Percentiles rank a stretch among this genome's conserved stretches.
Conservation (phyloP, 2,329 filamentous ascomycete genomes). For the Fusarium sp. region DNA sequence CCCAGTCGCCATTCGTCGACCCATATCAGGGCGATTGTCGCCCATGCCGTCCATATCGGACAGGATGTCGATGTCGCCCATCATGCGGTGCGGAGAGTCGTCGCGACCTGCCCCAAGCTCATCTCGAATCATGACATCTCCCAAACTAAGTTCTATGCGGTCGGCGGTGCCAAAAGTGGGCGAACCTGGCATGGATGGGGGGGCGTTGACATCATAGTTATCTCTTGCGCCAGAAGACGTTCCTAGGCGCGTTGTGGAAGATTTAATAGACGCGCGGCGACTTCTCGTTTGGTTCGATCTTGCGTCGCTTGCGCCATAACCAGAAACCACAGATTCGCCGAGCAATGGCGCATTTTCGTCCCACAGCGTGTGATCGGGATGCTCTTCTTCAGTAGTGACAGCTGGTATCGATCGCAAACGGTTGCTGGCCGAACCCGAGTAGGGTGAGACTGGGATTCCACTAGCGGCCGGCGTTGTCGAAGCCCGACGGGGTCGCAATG, state of each 20-base stretch:
- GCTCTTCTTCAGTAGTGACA: slow-evolving; percentile 61
- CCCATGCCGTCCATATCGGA: slow-evolving; percentile 47
- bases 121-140: slow-evolving; percentile 78
- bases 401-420: slow-evolving; percentile 54
- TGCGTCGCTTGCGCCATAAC: slow-evolving; percentile 60
- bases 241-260: slow-evolving; percentile 60
- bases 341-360: slow-evolving; percentile 70
- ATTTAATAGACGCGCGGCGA: slow-evolving; percentile 63
- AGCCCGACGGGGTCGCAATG: slow-evolving; percentile 73
- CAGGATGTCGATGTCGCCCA: slow-evolving; percentile 50
- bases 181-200: slow-evolving; percentile 74
- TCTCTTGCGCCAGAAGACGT: slow-evolving; percentile 55
- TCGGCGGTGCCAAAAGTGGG: slow-evolving; percentile 65
- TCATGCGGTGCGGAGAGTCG: slow-evolving; percentile 48
- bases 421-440: slow-evolving; percentile 47
- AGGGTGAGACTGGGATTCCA: slow-evolving; percentile 50
- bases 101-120: slow-evolving; percentile 62
- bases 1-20: slow-evolving; percentile 67
- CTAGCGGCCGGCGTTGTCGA: slow-evolving; percentile 59
- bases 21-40: slow-evolving; percentile 48
- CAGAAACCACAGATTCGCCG: slow-evolving; percentile 52
- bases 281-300: slow-evolving; percentile 53
- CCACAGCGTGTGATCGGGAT: slow-evolving; percentile 57
- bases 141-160: slow-evolving; percentile 68
- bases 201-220: slow-evolving; percentile 74